phyloP scores from a whole-genome alignment of 192 early-diverging fungal genomes.

The Pecoramyces ruminantium region DNA sequence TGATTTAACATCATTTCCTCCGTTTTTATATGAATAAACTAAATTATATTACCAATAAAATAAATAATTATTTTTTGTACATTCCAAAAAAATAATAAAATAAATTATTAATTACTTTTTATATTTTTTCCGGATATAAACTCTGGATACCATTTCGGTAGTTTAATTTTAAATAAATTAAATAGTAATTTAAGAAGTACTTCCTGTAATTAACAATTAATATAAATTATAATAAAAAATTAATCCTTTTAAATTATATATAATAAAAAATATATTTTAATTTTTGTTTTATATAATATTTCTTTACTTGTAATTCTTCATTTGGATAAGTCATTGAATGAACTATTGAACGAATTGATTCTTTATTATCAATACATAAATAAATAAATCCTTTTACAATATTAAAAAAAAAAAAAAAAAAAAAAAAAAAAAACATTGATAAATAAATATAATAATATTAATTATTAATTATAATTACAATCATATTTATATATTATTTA shows the following conservation, averaged over 20 bases:
- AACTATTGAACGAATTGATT: slow-evolving; percentile 49
- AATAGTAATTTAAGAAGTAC: slow-evolving; percentile 66
- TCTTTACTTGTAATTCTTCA: slow-evolving; percentile 48
- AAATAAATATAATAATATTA: too few species aligned
- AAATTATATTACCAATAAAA: too few species aligned
- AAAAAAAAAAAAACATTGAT: too few species aligned
- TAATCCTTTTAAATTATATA: too few species aligned
- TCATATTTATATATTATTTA: too few species aligned
- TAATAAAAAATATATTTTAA: too few species aligned
- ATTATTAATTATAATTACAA: too few species aligned
- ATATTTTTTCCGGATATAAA: neutral
- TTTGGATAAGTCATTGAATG: slow-evolving; percentile 48
- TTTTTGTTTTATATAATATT: slow-evolving; percentile 2
- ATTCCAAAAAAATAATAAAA: too few species aligned
- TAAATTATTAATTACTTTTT: neutral
- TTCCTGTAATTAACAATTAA: slow-evolving; percentile 26
- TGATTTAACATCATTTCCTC: neutral
- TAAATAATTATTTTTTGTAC: too few species aligned
- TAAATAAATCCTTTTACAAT: slow-evolving; percentile 39
- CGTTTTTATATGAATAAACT: neutral
- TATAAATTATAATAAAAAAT: slow-evolving; percentile 5
- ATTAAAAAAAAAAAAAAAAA: neutral
- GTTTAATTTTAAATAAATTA: slow-evolving; percentile 52
- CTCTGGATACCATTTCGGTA: slow-evolving; percentile 31
- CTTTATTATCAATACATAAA: slow-evolving; percentile 51